Conservation (phyloP, 106 monocot genomes). For the Allium sativum region DNA sequence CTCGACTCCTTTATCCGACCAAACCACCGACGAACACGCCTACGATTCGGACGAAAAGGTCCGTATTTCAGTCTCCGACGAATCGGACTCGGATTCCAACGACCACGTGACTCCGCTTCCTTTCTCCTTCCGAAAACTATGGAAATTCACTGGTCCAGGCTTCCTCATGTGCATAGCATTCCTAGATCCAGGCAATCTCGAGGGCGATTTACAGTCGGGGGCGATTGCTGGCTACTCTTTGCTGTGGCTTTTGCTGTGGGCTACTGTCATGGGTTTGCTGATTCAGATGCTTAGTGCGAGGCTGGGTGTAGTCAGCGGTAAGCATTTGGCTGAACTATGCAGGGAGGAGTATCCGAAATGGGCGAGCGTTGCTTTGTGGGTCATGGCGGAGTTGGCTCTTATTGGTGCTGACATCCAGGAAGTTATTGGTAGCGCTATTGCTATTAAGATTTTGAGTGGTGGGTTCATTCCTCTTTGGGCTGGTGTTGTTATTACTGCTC, state of each 20-base stretch:
- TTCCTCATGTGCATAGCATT: conserved; percentile 58
- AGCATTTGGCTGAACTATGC: conserved; percentile 64
- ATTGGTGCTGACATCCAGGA: conserved; percentile 53
- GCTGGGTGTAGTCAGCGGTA: conserved; percentile 52
- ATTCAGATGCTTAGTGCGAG: conserved; percentile 43
- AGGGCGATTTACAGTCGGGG: conserved; percentile 68
- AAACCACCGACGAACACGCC: conserved; percentile 31
- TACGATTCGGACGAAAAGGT: conserved; percentile 46
- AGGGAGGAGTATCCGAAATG: conserved; percentile 67
- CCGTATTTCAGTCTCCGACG: conserved; percentile 19
- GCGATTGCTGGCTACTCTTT: conserved; percentile 63
- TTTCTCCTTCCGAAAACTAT: conserved; percentile 61
- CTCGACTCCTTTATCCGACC: conserved; percentile 1
- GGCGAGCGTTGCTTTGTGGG: conserved; percentile 49
- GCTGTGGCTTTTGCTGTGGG: conserved; percentile 64
- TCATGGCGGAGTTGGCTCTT: conserved; percentile 63
- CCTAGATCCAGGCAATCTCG: conserved; percentile 69
- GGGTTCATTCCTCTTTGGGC: conserved; percentile 55
- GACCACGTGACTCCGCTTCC: conserved; percentile 4
- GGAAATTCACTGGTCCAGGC: conserved; percentile 67
- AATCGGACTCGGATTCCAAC: conserved; percentile 3
- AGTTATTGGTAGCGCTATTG: conserved; percentile 75
- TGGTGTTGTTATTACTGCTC: conserved; percentile 58
- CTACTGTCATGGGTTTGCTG: conserved; percentile 60
- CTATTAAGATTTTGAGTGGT: conserved; percentile 51